Base-by-base conservation (phyloP, 192 early-diverging fungal species). In the Podila clonocystis region DNA sequence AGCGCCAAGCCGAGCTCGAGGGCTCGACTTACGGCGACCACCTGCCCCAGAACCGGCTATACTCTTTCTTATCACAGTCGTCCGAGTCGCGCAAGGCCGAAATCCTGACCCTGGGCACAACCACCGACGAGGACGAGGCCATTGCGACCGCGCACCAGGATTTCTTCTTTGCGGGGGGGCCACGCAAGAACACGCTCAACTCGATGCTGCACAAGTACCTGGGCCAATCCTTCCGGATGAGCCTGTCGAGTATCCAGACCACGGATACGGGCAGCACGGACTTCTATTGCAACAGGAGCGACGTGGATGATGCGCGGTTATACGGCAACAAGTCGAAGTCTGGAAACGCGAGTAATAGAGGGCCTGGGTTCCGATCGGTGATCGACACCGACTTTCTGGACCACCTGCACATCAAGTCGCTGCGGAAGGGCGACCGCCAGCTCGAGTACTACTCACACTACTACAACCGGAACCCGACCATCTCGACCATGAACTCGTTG, bases 41-140 rank as follows among this genome's bases (percentile, higher is more conserved):
- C 24, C 59, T 31, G 30, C 59, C 24, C 17, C 59, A 61, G 29
- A 31, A 36, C 33, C 33, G 30, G 22, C 19, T 63, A 13, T 49
- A 61, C 3, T 73, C 77, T 12, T 36, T 63, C 30, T 69, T 70
- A 3, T 80, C 77, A 2, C 59, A 61, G 5, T 61, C 59, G 15
- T 61, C 59, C 30, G 38, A 69, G 36, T 80, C 77, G 0, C 77
- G 70, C 9, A 72, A 80, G 38, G 77, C 77, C 1, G 77, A 80
- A n/a, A 80, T 80, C 33, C 2, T 80, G 38, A 68, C 50, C 9
- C 22, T 65, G 2, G 70, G 67, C 17, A 58, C 49, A 0, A 58
- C 67, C 1, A 66, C 75, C 1, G 30, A 33, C 19, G 30, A 52
- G 5, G 65, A 67, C 26, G 55, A 45, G 4, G 41, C 41, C 12